A percentile compares a stretch with the other conserved stretches of the same genome.
Evolutionary conservation across 2,329 filamentous ascomycete genomes (phyloP).

Genomic region (Aspergillus brunneoviolaceus): DNA sequence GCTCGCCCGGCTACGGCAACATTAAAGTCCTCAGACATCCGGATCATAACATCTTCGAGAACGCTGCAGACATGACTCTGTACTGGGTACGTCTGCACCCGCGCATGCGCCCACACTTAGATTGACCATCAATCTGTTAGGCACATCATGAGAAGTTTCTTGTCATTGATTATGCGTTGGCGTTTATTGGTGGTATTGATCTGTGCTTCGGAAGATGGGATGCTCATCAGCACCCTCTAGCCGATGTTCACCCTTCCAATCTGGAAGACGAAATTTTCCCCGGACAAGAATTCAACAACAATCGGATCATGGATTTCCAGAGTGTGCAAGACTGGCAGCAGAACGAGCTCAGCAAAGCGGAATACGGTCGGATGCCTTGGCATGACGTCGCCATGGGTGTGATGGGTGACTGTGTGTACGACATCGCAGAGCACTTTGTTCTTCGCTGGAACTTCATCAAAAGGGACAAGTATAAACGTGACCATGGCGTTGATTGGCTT

Average conservation of each 20-base stretch:
- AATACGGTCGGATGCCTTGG: slow-evolving; percentile 96
- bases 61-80: slow-evolving; percentile 91
- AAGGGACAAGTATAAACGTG: slow-evolving; percentile 95
- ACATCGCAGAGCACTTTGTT: slow-evolving; percentile 94
- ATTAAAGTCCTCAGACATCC: slow-evolving; percentile 88
- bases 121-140: slow-evolving; percentile 21
- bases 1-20: slow-evolving; percentile 78
- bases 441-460: slow-evolving; percentile 96
- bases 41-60: slow-evolving; percentile 92
- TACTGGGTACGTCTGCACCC: slow-evolving; percentile 64
- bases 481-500: slow-evolving; percentile 80
- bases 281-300: slow-evolving; percentile 98
- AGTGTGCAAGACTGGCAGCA: slow-evolving; percentile 88
- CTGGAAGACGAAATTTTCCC: slow-evolving; percentile 84
- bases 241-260: slow-evolving; percentile 83
- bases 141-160: slow-evolving; percentile 98
- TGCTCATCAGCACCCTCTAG: slow-evolving; percentile 74
- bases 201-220: slow-evolving; percentile 97
- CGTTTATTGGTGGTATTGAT: slow-evolving; percentile 92
- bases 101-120: too few species aligned
- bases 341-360: slow-evolving; percentile 87
- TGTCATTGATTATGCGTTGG: slow-evolving; percentile 85
- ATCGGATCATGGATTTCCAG: slow-evolving; percentile 92
- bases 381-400: slow-evolving; percentile 92
- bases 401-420: slow-evolving; percentile 85